These are phyloP conservation scores for Podaxis rugospora DNA, from an alignment of 768 basidiomycete genomes.

Conservation along the genomic window DNA sequence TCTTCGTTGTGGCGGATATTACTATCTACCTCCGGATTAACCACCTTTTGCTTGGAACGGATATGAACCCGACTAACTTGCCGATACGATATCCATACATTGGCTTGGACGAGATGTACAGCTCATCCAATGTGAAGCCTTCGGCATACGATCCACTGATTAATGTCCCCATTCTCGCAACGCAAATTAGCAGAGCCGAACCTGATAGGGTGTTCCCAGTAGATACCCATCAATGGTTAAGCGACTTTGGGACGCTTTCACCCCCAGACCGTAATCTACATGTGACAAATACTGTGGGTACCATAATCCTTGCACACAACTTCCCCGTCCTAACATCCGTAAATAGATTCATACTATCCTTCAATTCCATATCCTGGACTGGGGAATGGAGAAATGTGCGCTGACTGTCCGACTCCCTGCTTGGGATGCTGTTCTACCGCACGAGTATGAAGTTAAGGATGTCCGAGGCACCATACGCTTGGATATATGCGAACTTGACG, in stretches of 20 bases:
- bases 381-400: slow-evolving; percentile 26
- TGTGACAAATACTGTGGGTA: slow-evolving; percentile 19
- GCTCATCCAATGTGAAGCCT: slow-evolving; percentile 11
- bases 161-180: slow-evolving; percentile 22
- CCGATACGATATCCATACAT: slow-evolving; percentile 23
- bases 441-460: slow-evolving; percentile 18
- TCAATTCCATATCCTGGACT: slow-evolving; percentile 24
- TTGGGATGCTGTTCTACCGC: slow-evolving; percentile 18
- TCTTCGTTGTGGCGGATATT: slow-evolving; percentile 22
- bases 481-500: slow-evolving; percentile 21
- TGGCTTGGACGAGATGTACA: slow-evolving; percentile 23
- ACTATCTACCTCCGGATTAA: slow-evolving; percentile 18
- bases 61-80: slow-evolving; percentile 13
- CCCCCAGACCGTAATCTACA: slow-evolving; percentile 23
- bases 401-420: slow-evolving; percentile 21
- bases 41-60: slow-evolving; percentile 12
- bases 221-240: slow-evolving; percentile 23
- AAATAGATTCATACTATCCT: slow-evolving; percentile 20
- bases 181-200: slow-evolving; percentile 20
- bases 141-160: slow-evolving; percentile 17
- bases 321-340: background rate
- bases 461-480: slow-evolving; percentile 16
- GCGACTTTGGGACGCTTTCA: slow-evolving; percentile 22
- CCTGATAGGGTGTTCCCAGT: slow-evolving; percentile 20
- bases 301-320: background rate